Percentiles rank a stretch among this genome's conserved stretches.
These are phyloP conservation scores for Clonostachys chloroleuca DNA, from an alignment of 2,329 filamentous ascomycete species.

Conservation along the genomic window DNA sequence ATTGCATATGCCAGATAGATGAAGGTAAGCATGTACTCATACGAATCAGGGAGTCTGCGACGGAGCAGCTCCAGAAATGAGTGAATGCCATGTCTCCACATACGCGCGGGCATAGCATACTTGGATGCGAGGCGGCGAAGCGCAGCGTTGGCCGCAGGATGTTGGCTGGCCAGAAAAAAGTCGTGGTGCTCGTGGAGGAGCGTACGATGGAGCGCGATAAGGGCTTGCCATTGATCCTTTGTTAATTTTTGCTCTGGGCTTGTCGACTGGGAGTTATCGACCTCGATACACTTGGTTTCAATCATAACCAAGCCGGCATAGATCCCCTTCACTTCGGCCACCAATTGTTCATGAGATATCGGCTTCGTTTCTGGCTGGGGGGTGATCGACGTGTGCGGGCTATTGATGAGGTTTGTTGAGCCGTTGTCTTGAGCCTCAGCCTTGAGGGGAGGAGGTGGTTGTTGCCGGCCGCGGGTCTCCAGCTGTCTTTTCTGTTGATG, in stretches of 20 bases:
- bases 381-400: background rate
- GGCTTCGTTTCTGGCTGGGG: conserved; percentile 58
- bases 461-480: background rate
- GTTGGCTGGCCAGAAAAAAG: conserved; percentile 82
- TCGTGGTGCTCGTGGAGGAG: conserved; percentile 80
- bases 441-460: background rate
- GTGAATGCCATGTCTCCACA: conserved; percentile 94
- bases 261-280: conserved; percentile 59
- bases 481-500: background rate
- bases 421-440: background rate
- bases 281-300: conserved; percentile 81
- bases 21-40: conserved; percentile 88
- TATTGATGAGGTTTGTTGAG: background rate
- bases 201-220: conserved; percentile 79
- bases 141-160: conserved; percentile 69
- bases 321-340: conserved; percentile 77
- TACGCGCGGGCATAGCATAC: conserved; percentile 86
- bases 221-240: conserved; percentile 75
- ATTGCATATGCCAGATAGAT: conserved; percentile 88
- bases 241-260: conserved; percentile 25
- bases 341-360: conserved; percentile 74
- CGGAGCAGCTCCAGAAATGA: conserved; percentile 75
- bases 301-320: conserved; percentile 84
- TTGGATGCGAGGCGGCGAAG: conserved; percentile 68
- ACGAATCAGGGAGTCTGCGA: conserved; percentile 67